phyloP scores from a whole-genome alignment of 1,284 basidiomycete genomes.

The Ceratobasidium sp. region DNA sequence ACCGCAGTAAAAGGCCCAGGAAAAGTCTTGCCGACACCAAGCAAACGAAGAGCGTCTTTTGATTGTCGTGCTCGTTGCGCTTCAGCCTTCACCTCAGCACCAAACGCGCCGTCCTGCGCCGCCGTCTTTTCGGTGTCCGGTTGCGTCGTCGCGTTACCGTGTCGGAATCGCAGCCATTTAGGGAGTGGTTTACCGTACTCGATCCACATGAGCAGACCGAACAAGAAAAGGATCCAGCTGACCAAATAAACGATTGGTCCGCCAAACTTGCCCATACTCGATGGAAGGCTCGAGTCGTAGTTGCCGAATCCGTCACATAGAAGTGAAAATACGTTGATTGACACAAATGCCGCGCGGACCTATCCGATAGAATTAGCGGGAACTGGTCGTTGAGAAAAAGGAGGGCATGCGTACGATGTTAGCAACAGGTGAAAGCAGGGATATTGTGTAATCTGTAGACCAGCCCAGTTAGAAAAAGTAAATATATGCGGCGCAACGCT shows the following conservation, averaged over 20 bases:
- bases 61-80: slow-evolving; percentile 62
- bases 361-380: slow-evolving; percentile 48
- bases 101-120: slow-evolving; percentile 24
- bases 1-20: slow-evolving; percentile 67
- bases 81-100: slow-evolving; percentile 67
- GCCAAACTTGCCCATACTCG: slow-evolving; percentile 70
- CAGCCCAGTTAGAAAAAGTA: slow-evolving; percentile 8
- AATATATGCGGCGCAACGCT: background rate
- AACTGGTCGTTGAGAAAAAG: slow-evolving; percentile 28
- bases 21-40: slow-evolving; percentile 75
- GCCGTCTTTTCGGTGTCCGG: slow-evolving; percentile 11
- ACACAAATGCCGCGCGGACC: slow-evolving; percentile 74
- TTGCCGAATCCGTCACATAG: slow-evolving; percentile 70
- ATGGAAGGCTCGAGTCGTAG: slow-evolving; percentile 62
- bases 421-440: slow-evolving; percentile 73
- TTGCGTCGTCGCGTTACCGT: slow-evolving; percentile 34
- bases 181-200: slow-evolving; percentile 66
- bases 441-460: slow-evolving; percentile 70
- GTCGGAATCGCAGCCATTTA: slow-evolving; percentile 42
- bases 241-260: slow-evolving; percentile 81
- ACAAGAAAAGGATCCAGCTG: slow-evolving; percentile 64
- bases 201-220: slow-evolving; percentile 67
- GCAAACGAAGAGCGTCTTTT: slow-evolving; percentile 69
- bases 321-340: slow-evolving; percentile 79
- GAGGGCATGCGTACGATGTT: slow-evolving; percentile 68